Percentiles rank a stretch among this genome's conserved stretches.
Evolutionary conservation across 78 protist species (phyloP).

Genomic region (Dictyostelium citrinum): DNA sequence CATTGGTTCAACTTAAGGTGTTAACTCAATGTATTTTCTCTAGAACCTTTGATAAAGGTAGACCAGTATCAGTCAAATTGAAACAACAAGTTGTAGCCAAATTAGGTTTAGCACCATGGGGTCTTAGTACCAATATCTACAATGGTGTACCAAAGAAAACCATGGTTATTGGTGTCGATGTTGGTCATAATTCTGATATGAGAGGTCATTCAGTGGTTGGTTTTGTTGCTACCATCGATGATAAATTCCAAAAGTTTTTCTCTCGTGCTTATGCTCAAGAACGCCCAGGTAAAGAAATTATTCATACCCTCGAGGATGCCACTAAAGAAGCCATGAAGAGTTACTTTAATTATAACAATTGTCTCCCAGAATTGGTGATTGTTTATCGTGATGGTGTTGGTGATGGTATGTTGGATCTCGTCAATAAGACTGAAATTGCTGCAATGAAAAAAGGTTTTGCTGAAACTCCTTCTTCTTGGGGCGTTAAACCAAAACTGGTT

Average conservation of each 20-base stretch:
- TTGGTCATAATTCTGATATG: conserved; percentile 33
- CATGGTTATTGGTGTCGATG: conserved; percentile 48
- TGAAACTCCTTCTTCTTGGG: neutral
- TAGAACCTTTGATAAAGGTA: neutral
- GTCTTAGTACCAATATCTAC: neutral
- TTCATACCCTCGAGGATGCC: neutral
- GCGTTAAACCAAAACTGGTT: conserved; percentile 30
- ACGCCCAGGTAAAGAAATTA: conserved; percentile 39
- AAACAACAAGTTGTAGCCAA: conserved; percentile 15
- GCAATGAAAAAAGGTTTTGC: conserved; percentile 3
- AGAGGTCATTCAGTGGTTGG: conserved; percentile 32
- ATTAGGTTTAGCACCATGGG: conserved; percentile 44
- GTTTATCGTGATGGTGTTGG: conserved; percentile 77
- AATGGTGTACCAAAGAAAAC: conserved; percentile 2
- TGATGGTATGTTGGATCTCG: conserved; percentile 59
- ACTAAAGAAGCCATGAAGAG: neutral
- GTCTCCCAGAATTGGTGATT: conserved; percentile 2
- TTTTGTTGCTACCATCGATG: conserved; percentile 9
- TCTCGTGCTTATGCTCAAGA: neutral
- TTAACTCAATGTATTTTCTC: conserved; percentile 37
- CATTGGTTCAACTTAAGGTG: neutral
- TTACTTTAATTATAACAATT: neutral
- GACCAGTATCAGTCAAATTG: neutral
- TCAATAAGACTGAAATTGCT: conserved; percentile 3
- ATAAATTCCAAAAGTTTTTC: neutral